Percentiles rank a stretch among this genome's conserved stretches.
These are phyloP conservation scores for Ceratocystis ficicola DNA, from an alignment of 2,329 filamentous ascomycete genomes.

Conservation along the genomic window DNA sequence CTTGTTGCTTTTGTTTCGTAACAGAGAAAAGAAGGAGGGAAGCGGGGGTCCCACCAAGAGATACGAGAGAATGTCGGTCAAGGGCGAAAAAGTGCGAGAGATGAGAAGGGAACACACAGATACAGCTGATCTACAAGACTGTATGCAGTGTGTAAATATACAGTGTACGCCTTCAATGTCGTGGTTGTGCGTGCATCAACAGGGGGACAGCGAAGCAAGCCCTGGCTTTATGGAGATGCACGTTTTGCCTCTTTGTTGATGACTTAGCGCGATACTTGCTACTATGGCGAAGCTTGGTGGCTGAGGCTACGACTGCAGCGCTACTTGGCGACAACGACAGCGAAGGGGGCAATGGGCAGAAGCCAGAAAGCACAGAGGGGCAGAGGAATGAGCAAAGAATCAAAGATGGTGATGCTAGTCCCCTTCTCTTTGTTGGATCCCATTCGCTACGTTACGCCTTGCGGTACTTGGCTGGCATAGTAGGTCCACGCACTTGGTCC, in stretches of 20 bases:
- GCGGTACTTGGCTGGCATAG: background rate
- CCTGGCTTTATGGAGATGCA: background rate
- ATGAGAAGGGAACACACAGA: background rate
- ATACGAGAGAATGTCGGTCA: constrained; percentile 7
- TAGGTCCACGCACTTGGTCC: background rate
- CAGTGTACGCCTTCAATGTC: background rate
- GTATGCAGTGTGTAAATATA: background rate
- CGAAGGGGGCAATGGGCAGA: too few species aligned
- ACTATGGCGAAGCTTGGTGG: background rate
- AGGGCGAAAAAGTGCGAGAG: background rate
- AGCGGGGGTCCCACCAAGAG: background rate
- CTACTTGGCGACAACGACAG: too few species aligned
- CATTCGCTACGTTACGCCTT: background rate
- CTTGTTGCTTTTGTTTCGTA: background rate
- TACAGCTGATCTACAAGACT: background rate
- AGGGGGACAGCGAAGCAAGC: background rate
- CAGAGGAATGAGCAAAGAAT: too few species aligned
- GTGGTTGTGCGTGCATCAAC: background rate
- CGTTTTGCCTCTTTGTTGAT: background rate
- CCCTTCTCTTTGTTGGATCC: too few species aligned
- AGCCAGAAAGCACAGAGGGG: too few species aligned
- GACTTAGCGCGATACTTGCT: background rate
- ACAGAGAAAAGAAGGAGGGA: background rate
- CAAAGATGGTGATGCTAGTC: too few species aligned
- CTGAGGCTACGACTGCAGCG: background rate